Evolutionary conservation across 257 asterid genomes (phyloP).

Genomic region (Plectranthus barbatus): DNA sequence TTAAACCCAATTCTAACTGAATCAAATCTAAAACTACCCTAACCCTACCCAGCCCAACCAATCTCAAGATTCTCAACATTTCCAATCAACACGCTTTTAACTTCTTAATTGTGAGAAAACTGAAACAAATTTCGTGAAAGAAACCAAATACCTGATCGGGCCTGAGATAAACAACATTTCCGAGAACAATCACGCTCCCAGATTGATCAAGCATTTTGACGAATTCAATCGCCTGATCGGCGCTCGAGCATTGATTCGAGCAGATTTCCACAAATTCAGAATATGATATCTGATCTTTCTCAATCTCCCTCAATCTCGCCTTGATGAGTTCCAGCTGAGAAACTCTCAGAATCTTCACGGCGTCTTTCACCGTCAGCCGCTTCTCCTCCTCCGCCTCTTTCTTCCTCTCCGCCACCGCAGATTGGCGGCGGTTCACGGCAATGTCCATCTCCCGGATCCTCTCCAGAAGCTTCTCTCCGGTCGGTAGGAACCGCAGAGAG

Average conservation of each 20-base stretch:
- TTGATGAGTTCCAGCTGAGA: constrained; percentile 67
- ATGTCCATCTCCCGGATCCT: constrained; percentile 66
- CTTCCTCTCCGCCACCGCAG: constrained; percentile 1
- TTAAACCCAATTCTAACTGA: neutral
- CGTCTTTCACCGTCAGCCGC: constrained; percentile 48
- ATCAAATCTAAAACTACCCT: neutral
- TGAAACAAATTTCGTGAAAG: neutral
- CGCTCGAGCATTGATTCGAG: constrained; percentile 27
- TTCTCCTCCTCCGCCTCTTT: neutral
- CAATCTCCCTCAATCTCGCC: constrained; percentile 41
- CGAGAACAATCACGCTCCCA: constrained; percentile 64
- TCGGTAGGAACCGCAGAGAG: constrained; percentile 39
- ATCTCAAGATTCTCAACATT: neutral
- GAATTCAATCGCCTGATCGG: constrained; percentile 42
- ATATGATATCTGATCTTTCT: constrained; percentile 32
- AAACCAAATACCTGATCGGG: constrained; percentile 71
- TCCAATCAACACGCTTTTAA: no score
- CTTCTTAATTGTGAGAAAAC: no score
- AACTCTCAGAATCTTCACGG: constrained; percentile 50
- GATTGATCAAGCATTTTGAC: constrained; percentile 73
- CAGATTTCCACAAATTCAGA: constrained; percentile 54
- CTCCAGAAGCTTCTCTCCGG: constrained; percentile 52
- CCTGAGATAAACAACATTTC: constrained; percentile 56
- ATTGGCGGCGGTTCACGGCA: constrained; percentile 42
- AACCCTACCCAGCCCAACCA: no score